phyloP scores from a whole-genome alignment of 192 early-diverging fungal species.

The Coemansia sp. region DNA sequence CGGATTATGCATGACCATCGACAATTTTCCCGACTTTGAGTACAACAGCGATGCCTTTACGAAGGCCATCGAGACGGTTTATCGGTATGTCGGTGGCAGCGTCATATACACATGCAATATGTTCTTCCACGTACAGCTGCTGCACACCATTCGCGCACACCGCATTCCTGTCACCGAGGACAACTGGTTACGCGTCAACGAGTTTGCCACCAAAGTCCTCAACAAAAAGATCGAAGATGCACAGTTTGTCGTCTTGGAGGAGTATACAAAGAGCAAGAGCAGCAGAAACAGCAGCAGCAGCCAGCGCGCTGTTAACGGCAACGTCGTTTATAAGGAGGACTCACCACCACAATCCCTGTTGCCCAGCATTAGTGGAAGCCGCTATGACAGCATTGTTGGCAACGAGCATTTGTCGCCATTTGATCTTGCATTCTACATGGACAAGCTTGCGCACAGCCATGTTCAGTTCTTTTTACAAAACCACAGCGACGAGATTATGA shows the following conservation, averaged over 20 bases:
- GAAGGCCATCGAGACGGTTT: conserved; percentile 31
- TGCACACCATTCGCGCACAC: conserved; percentile 17
- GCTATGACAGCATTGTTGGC: conserved; percentile 14
- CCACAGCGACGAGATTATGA: conserved; percentile 24
- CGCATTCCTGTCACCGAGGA: conserved; percentile 29
- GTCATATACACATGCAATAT: conserved; percentile 33
- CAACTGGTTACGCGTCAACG: conserved; percentile 34
- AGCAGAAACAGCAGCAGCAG: background rate
- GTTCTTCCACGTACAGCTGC: conserved; percentile 41
- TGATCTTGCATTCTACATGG: conserved; percentile 32
- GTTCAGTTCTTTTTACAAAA: conserved; percentile 27
- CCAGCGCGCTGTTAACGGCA: background rate
- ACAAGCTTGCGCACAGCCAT: conserved; percentile 26
- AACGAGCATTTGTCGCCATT: conserved; percentile 28
- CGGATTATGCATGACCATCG: conserved; percentile 31
- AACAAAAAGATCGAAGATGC: conserved; percentile 42
- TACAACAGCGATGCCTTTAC: conserved; percentile 23
- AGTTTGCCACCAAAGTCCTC: conserved; percentile 43
- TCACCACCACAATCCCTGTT: background rate
- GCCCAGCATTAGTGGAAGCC: background rate
- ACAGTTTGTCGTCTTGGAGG: conserved; percentile 30
- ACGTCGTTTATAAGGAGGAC: background rate
- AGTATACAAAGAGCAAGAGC: conserved; percentile 14
- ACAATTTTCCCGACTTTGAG: conserved; percentile 32
- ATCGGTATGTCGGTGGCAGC: conserved; percentile 25